Evolutionary conservation across 441 rosid genomes (phyloP).

Genomic region (Eutrema salsugineum): DNA sequence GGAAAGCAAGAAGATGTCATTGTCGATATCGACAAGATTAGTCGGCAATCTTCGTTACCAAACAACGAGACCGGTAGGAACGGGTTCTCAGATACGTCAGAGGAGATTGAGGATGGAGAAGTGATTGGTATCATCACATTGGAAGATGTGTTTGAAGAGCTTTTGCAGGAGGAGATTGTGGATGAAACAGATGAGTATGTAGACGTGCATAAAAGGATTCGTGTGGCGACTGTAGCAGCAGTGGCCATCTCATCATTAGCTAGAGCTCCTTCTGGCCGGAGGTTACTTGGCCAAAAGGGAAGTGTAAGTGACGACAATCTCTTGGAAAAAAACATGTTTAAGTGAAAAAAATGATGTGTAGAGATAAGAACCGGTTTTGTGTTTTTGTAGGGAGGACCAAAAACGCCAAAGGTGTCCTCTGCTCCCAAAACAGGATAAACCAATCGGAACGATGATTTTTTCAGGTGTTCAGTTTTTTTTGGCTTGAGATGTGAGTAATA

Average conservation of each 20-base stretch:
- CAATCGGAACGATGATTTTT: background rate
- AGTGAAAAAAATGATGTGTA: background rate
- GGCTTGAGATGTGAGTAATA: slow-evolving; percentile 1
- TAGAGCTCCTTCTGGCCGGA: slow-evolving; percentile 49
- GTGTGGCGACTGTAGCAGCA: slow-evolving; percentile 55
- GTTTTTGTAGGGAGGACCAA: slow-evolving; percentile 22
- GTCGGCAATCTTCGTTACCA: slow-evolving; percentile 6
- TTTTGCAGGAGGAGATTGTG: slow-evolving; percentile 75
- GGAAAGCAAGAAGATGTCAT: slow-evolving; percentile 32
- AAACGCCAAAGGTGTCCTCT: slow-evolving; percentile 18
- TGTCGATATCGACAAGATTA: slow-evolving; percentile 42
- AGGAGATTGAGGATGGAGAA: slow-evolving; percentile 62
- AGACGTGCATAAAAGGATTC: slow-evolving; percentile 73
- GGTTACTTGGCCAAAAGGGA: slow-evolving; percentile 44
- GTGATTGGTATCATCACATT: slow-evolving; percentile 71
- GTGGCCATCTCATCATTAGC: slow-evolving; percentile 61
- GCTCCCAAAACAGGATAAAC: background rate
- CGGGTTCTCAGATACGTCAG: slow-evolving; percentile 32
- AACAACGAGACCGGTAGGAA: slow-evolving; percentile 22
- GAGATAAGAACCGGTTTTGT: slow-evolving; percentile 10
- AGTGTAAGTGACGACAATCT: slow-evolving; percentile 33
- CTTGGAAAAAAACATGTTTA: background rate
- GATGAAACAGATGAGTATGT: slow-evolving; percentile 75
- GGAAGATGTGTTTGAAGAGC: slow-evolving; percentile 82
- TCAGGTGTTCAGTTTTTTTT: background rate